These are phyloP conservation scores for Takakia lepidozioides DNA, from an alignment of 225 moss, liverwort and hornwort genomes.

Conservation along the genomic window DNA sequence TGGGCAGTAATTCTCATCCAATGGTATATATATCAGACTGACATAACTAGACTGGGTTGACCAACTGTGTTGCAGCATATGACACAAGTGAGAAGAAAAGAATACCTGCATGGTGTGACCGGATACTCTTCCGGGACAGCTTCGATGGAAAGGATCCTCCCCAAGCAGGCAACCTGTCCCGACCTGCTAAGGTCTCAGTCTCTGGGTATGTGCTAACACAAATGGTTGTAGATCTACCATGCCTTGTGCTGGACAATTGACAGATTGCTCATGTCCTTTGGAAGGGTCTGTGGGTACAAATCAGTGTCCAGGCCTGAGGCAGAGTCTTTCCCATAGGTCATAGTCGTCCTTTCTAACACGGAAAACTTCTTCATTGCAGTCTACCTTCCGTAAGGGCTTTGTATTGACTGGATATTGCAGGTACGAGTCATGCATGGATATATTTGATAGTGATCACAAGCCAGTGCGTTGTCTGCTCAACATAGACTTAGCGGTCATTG, in stretches of 20 bases:
- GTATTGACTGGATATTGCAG: slow-evolving; percentile 27
- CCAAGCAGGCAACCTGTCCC: slow-evolving; percentile 42
- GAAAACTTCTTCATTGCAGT: too few species aligned
- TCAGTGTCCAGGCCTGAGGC: too few species aligned
- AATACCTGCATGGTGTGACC: slow-evolving; percentile 94
- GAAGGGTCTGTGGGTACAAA: too few species aligned
- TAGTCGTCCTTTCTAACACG: too few species aligned
- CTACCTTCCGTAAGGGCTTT: too few species aligned
- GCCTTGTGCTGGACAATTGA: too few species aligned
- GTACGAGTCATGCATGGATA: slow-evolving; percentile 89
- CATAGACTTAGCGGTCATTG: slow-evolving; percentile 76
- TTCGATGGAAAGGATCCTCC: slow-evolving; percentile 45
- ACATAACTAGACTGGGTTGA: too few species aligned
- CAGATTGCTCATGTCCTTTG: too few species aligned
- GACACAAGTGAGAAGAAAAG: slow-evolving; percentile 96
- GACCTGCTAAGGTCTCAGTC: slow-evolving; percentile 73
- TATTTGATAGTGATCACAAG: slow-evolving; percentile 90
- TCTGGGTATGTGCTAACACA: slow-evolving; percentile 26
- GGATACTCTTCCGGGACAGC: slow-evolving; percentile 95
- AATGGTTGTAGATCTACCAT: too few species aligned
- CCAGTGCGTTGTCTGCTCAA: slow-evolving; percentile 80
- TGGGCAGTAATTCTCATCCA: too few species aligned
- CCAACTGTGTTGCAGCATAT: slow-evolving; percentile 57
- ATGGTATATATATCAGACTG: too few species aligned
- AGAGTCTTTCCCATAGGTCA: too few species aligned